phyloP scores from a whole-genome alignment of 2,329 filamentous ascomycete genomes.

The Fusarium hainanense region DNA sequence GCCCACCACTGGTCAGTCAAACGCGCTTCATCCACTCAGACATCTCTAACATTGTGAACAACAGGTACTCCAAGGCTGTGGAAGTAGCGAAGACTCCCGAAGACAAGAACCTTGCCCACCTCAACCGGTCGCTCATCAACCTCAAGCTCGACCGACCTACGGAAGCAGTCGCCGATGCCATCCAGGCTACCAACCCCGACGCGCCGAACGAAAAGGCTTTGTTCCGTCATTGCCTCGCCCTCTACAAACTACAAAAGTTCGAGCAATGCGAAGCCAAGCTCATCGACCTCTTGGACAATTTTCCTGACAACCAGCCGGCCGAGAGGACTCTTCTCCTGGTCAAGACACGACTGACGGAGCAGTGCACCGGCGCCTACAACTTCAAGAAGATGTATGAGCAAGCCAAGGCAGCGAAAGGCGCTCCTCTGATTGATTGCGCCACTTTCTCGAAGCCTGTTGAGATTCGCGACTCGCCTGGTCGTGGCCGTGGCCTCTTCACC shows the following conservation, averaged over 20 bases:
- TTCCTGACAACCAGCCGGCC: conserved; percentile 51
- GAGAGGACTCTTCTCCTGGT: conserved; percentile 48
- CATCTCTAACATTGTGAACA: not conserved
- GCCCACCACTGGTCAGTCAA: not conserved
- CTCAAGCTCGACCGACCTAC: not conserved
- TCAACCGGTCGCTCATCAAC: conserved; percentile 1
- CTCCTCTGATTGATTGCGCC: conserved; percentile 59
- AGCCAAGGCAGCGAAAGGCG: conserved; percentile 42
- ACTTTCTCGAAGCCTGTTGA: conserved; percentile 57
- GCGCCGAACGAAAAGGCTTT: not conserved
- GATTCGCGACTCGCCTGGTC: conserved; percentile 53
- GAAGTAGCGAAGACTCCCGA: accelerated
- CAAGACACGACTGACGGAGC: conserved; percentile 51
- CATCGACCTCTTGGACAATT: conserved; percentile 45
- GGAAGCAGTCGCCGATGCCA: not conserved
- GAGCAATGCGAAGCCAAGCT: conserved; percentile 23
- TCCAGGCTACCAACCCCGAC: not conserved
- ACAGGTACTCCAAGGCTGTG: not conserved
- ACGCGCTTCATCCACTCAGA: no score
- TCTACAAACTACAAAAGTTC: not conserved
- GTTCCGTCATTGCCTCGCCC: no score
- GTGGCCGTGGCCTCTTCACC: conserved; percentile 64
- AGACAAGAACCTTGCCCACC: not conserved
- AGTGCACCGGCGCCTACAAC: conserved; percentile 53
- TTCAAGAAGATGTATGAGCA: conserved; percentile 54